Base-by-base conservation (phyloP, 1,284 basidiomycete species). In the Puccinia horiana region DNA sequence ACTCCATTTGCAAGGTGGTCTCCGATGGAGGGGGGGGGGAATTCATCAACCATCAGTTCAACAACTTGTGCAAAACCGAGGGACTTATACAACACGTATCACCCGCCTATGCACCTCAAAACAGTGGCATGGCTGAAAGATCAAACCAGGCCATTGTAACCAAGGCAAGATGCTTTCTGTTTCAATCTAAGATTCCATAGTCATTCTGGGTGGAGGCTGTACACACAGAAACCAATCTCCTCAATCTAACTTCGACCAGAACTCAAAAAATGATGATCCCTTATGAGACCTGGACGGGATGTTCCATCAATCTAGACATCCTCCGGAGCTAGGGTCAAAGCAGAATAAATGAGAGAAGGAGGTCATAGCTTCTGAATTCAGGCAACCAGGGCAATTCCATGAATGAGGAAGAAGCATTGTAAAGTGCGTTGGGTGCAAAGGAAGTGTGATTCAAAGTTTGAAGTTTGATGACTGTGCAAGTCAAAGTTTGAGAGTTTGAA, bases 11-110 rank as follows among this genome's bases (percentile, higher is more conserved):
- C 29, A 1, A 4, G 18, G 3, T 78, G 2, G 32, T 69, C 63
- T 58, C 58, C 2, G 63, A 78, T 35, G 42, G 56, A 26, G 76
- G 76, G 26, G n/a, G n/a, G n/a, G 76, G 76, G 3, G 61, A 78
- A 52, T 78, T 67, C 35, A 11, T 67, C 1, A 78, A 65, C 29
- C 3, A 23, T 12, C 16, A 37, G 0, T 78, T 78, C 32, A 23
- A 78, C 6, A 20, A 49, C 2, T 42, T 78, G 6, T 67, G 49
- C 37, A n/a, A 16, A 16, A 0, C 26, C 5, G 11, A 69, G 29
- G 76, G 58, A 12, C 69, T 78, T 9, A 26, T 11, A 0, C 58
- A 58, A 20, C 76, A 49, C 26, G 11, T 67, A 11, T 44, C 35
- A 23, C 52, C 76, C 0, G 32, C 76, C 29, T 78, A 65, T 29